These are phyloP conservation scores for Plasmodium knowlesi DNA, from an alignment of 169 alveolate species.

Conservation along the genomic window DNA sequence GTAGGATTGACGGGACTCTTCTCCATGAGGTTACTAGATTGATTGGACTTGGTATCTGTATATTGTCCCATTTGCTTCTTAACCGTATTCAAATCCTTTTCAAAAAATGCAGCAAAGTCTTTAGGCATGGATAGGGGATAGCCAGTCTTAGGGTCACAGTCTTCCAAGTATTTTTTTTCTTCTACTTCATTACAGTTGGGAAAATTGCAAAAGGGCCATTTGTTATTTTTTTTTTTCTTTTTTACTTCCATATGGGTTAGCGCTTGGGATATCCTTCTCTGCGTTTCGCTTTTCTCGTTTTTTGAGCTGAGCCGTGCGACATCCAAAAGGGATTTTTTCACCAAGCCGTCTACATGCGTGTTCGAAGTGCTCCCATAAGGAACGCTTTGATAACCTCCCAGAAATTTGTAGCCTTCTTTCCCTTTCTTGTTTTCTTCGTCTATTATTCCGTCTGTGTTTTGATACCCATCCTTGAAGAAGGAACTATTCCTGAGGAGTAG, in stretches of 20 bases:
- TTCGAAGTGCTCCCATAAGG: conserved; percentile 3
- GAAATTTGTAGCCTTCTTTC: background rate
- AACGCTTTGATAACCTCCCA: background rate
- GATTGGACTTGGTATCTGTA: conserved; percentile 9
- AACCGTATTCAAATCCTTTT: conserved; percentile 70
- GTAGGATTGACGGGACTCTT: conserved; percentile 79
- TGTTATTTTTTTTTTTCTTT: conserved; percentile 71
- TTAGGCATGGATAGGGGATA: conserved; percentile 81
- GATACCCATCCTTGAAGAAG: conserved; percentile 7
- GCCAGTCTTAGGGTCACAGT: conserved; percentile 75
- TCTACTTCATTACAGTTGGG: background rate
- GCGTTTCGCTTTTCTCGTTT: conserved; percentile 13
- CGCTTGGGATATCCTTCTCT: background rate
- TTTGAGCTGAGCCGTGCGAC: conserved; percentile 1
- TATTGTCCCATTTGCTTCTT: conserved; percentile 48
- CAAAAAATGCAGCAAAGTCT: conserved; percentile 82
- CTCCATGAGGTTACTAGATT: conserved; percentile 59
- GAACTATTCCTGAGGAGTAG: conserved; percentile 55
- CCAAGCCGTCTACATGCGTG: conserved; percentile 33
- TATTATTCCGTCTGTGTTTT: background rate
- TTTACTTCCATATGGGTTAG: conserved; percentile 15
- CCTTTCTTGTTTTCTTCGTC: background rate
- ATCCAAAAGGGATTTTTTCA: conserved; percentile 20
- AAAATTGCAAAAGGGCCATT: conserved; percentile 80
- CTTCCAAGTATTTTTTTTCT: conserved; percentile 12